A percentile compares a stretch with the other conserved stretches of the same genome.
Conservation (phyloP, 352 stramenopile genomes). For the Pythium periplocum region DNA sequence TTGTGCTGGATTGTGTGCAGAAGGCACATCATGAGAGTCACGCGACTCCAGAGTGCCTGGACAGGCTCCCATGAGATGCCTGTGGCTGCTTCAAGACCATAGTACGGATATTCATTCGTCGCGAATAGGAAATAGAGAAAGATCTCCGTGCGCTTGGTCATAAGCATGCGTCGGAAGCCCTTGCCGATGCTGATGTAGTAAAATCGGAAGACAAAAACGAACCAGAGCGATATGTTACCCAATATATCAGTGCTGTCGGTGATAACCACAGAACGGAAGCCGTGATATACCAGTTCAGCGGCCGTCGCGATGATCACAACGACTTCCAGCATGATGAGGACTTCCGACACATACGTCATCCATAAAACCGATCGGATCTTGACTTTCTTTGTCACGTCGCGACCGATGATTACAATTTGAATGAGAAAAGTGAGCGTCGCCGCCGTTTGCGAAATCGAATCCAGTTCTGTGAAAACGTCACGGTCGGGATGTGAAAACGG, state of each 20-base stretch:
- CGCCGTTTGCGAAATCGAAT: slow-evolving; percentile 28
- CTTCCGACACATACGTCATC: slow-evolving; percentile 5
- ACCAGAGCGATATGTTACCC: neutral
- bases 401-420: slow-evolving; percentile 30
- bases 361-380: slow-evolving; percentile 15
- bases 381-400: slow-evolving; percentile 26
- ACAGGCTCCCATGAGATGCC: slow-evolving; percentile 4
- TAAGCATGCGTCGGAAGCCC: neutral
- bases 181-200: slow-evolving; percentile 9
- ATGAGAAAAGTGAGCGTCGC: slow-evolving; percentile 32
- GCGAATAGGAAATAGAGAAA: slow-evolving; percentile 23
- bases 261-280: no score
- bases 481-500: slow-evolving; percentile 21
- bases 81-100: slow-evolving; percentile 2
- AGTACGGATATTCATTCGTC: slow-evolving; percentile 33
- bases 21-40: slow-evolving; percentile 5
- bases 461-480: slow-evolving; percentile 9
- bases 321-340: slow-evolving; percentile 11
- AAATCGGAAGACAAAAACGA: slow-evolving; percentile 13
- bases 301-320: slow-evolving; percentile 3
- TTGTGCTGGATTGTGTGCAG: neutral
- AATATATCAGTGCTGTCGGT: no score
- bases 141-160: slow-evolving; percentile 13
- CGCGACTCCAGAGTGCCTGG: slow-evolving; percentile 4
- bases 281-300: no score